Evolutionary conservation across 768 basidiomycete genomes (phyloP), one percentile per base, ranked within the genome.

Genomic region (Mycena indigotica): DNA sequence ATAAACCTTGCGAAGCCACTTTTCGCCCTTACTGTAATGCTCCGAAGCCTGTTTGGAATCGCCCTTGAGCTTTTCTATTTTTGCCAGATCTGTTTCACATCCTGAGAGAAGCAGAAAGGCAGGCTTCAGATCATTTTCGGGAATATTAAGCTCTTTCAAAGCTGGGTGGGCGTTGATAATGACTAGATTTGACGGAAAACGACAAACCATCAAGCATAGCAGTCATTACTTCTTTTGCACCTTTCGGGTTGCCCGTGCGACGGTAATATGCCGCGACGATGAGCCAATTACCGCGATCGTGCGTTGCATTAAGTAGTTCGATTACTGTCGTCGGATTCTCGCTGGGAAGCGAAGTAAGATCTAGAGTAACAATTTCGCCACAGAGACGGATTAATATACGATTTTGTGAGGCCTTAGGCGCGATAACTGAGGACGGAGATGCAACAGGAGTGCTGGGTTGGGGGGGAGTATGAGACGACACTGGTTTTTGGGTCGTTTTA

Each of bases 251-350:
- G n/a, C 79, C 78, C 24, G 62, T 73, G 23, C 81, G 72, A 48
- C 84, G 80, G 69, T 84, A 85, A 60, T 76, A 73, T 1, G 77
- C 82, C 5, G 71, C 84, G 17, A 83, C 80, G 13, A 79, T 71
- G 75, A 86, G 80, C 82, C 84, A 86, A 57, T 74, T 80, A 26
- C 76, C 81, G 49, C 78, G 74, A 59, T 82, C 82, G 44, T 77
- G 77, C 4, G 70, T 68, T 2, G 80, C 75, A 4, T 68, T 57
- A 4, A 87, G 71, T 10, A 84, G 66, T 38, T 73, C 67, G 30
- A 84, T 81, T 51, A 83, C 76, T 6, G 72, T 67, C 26, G 63
- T 59, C 5, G 81, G 79, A n/a, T n/a, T n/a, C 64, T 84, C 72
- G n/a, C 72, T 70, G 55, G 76, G 73, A 17, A 83, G 72, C 17